Base-by-base conservation (phyloP, 2,329 filamentous ascomycete genomes). In the Onygenales sp. region DNA sequence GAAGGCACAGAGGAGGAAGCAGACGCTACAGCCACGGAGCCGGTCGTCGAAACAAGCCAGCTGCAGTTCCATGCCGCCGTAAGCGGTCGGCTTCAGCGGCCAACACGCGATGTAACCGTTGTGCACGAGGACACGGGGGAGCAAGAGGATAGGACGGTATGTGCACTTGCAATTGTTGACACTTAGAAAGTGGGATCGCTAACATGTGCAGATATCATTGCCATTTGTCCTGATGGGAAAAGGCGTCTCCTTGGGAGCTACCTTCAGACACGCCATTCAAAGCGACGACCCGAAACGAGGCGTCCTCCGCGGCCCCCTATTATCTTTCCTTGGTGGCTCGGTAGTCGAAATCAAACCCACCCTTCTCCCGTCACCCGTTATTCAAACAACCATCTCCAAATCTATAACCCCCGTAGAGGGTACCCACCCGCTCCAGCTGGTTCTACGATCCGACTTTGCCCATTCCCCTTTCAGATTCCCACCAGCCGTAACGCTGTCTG, bases 51-150 rank as follows among this genome's bases (percentile, higher is more conserved):
- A 46, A 41, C 54, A 6, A 44, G 61, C 8, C 57, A 68, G 39
- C 53, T 73, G 48, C 61, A 61, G 2, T 60, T 72, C 7, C 62
- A 64, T 52, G 64, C 69, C 1, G 60, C 63, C 48, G 57, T 72
- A 21, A 56, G 55, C 10, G 71, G 71, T 33, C 59, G 58, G 5
- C 46, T 73, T 14, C 56, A 59, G 33, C 60, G 57, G 10, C 48
- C 60, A 41, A 55, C 52, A 14, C 63, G 64, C 45, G 50, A 60
- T 8, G 50, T 64, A 36, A 53, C 53, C n/a, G 11, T 69, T 17
- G 32, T 59, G 11, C 57, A 60, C 49, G 56, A 59, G 32, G 67
- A 67, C 54, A 60, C 57, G 6, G 64, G 63, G 14, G 58, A 57
- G 3, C 50, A 60, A 42, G 60, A 64, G 49, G 57, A 54, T 5